Percentiles rank a stretch among this genome's conserved stretches.
Evolutionary conservation across 371 early-diverging fungal species (phyloP).

Genomic region (Neoconidiobolus thromboides): DNA sequence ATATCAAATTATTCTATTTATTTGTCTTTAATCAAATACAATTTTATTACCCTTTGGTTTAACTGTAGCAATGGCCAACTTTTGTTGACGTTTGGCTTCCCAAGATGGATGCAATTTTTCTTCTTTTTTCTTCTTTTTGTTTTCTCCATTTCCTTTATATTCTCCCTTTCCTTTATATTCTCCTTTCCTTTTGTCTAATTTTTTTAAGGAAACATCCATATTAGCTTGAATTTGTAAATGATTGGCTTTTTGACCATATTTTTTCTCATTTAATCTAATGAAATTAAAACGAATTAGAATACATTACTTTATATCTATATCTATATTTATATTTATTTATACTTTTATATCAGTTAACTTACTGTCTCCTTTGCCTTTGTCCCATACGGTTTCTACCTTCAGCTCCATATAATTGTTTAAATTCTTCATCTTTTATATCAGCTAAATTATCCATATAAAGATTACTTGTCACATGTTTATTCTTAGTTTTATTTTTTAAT

Average conservation of each 20-base stretch:
- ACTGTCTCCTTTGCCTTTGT: neutral
- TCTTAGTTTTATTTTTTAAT: too few species aligned
- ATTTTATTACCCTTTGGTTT: neutral
- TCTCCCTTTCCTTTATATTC: neutral
- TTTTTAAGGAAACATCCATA: too few species aligned
- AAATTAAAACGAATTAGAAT: neutral
- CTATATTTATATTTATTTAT: too few species aligned
- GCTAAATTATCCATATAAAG: too few species aligned
- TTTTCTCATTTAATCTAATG: neutral
- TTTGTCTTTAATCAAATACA: neutral
- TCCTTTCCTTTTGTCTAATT: too few species aligned
- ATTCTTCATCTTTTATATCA: neutral
- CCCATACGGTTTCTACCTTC: neutral
- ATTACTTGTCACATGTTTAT: too few species aligned
- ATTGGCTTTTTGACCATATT: conserved; percentile 3
- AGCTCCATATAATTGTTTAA: neutral
- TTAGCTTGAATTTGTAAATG: neutral
- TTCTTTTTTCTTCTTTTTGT: neutral
- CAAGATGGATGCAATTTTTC: conserved; percentile 3
- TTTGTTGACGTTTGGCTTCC: conserved; percentile 1
- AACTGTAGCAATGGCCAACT: neutral
- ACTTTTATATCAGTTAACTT: neutral
- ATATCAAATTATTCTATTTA: too few species aligned
- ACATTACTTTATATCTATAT: neutral
- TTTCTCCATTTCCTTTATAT: neutral